A percentile compares a stretch with the other conserved stretches of the same genome.
phyloP scores from a whole-genome alignment of 208 protist species.

The Porcisia deanei region DNA sequence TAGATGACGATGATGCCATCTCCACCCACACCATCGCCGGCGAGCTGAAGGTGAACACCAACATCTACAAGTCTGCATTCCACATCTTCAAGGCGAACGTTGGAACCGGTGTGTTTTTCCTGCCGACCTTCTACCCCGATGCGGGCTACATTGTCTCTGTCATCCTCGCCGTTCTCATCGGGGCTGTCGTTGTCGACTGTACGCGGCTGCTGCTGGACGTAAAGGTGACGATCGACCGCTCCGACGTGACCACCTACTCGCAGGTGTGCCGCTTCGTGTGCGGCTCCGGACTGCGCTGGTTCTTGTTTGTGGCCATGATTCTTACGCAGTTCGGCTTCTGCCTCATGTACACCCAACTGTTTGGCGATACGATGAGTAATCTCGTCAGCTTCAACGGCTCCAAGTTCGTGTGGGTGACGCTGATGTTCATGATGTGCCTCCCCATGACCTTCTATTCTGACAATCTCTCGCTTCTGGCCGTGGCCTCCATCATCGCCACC shows the following conservation, averaged over 20 bases:
- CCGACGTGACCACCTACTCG: conserved; percentile 68
- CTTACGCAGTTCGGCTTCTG: conserved; percentile 90
- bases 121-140: conserved; percentile 80
- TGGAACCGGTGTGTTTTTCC: conserved; percentile 77
- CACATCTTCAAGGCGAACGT: conserved; percentile 92
- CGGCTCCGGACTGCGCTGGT: conserved; percentile 50
- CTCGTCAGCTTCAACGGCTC: conserved; percentile 36
- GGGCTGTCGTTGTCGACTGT: conserved; percentile 69
- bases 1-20: conserved; percentile 31
- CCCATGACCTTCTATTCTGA: conserved; percentile 66
- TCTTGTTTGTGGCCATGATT: conserved; percentile 63
- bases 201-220: conserved; percentile 56
- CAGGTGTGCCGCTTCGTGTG: conserved; percentile 64
- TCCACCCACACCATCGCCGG: conserved; percentile 8
- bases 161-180: conserved; percentile 55
- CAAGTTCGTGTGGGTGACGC: conserved; percentile 56
- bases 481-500: conserved; percentile 62
- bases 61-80: conserved; percentile 71
- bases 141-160: conserved; percentile 58
- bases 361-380: conserved; percentile 52
- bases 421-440: conserved; percentile 56
- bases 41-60: conserved; percentile 61
- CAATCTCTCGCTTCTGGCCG: conserved; percentile 58
- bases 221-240: conserved; percentile 70
- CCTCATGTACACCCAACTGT: conserved; percentile 79